phyloP scores from a whole-genome alignment of 495 filamentous ascomycete species.

The Tuber aestivum region DNA sequence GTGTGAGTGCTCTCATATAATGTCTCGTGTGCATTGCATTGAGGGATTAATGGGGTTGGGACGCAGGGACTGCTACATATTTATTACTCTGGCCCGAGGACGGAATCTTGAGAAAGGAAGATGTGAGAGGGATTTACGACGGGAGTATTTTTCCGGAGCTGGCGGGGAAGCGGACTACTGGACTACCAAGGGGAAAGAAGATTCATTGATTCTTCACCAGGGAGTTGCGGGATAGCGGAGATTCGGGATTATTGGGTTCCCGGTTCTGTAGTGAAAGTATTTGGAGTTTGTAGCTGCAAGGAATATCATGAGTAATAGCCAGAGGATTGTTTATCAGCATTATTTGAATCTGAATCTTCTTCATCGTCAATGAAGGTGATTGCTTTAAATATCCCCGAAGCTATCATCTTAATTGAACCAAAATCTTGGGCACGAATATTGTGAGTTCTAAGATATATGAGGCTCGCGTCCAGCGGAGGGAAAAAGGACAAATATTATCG shows the following conservation, averaged over 20 bases:
- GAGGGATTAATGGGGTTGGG: conserved; percentile 5
- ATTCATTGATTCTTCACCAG: not conserved
- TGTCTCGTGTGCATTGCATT: conserved; percentile 8
- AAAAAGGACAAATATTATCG: no score
- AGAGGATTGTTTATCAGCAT: not conserved
- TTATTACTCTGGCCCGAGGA: conserved; percentile 49
- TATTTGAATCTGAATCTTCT: not conserved
- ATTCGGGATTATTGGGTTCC: not conserved
- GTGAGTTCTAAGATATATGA: no score
- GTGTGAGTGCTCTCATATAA: conserved; percentile 38
- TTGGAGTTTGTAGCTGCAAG: not conserved
- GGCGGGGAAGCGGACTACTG: conserved; percentile 26
- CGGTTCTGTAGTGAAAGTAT: not conserved
- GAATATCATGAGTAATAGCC: not conserved
- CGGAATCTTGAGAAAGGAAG: conserved; percentile 46
- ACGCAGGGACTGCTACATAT: conserved; percentile 49
- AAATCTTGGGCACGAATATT: not conserved
- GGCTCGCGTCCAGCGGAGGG: no score
- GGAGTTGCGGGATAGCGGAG: not conserved
- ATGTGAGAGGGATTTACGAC: conserved; percentile 44
- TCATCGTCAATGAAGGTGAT: not conserved
- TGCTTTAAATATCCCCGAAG: not conserved
- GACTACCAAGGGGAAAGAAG: not conserved
- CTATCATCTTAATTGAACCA: not conserved
- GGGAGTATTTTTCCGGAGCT: conserved; percentile 47